These are phyloP conservation scores for Aspergillus sp. DNA, from an alignment of 2,329 filamentous ascomycete genomes.

Conservation along the genomic window DNA sequence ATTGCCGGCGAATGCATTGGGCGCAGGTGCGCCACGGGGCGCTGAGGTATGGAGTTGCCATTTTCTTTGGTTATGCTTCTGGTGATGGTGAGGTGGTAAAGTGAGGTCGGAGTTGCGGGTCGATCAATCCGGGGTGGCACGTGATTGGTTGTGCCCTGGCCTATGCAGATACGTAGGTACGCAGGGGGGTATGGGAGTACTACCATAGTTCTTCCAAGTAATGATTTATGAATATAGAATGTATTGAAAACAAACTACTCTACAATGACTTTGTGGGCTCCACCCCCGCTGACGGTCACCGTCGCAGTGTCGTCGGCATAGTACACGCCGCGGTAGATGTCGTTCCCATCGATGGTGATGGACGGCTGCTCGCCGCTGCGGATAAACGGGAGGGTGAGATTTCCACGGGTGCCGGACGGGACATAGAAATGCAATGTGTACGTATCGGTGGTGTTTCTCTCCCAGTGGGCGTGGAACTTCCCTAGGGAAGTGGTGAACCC, in stretches of 20 bases:
- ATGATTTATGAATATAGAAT: background rate
- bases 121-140: background rate
- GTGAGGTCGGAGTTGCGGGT: background rate
- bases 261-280: conserved; percentile 22
- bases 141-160: conserved; percentile 9
- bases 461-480: conserved; percentile 28
- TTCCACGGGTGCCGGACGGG: conserved; percentile 20
- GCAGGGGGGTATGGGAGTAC: too few relatives aligned
- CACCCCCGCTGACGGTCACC: conserved; percentile 19
- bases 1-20: conserved; percentile 24
- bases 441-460: conserved; percentile 2
- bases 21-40: conserved; percentile 22
- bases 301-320: conserved; percentile 20
- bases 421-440: conserved; percentile 23
- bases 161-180: too few relatives aligned
- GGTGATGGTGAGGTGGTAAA: conserved; percentile 2
- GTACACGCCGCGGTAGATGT: conserved; percentile 14
- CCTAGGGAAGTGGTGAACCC: conserved; percentile 49
- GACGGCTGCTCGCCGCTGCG: conserved; percentile 18
- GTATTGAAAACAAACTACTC: background rate
- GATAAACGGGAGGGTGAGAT: conserved; percentile 22
- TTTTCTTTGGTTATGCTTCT: background rate
- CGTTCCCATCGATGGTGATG: conserved; percentile 22
- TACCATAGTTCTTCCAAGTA: background rate
- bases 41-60: conserved; percentile 13